Evolutionary conservation across 2,329 filamentous ascomycete species (phyloP), one percentile per base, ranked within the genome.

Genomic region (Alternaria ventricosa): DNA sequence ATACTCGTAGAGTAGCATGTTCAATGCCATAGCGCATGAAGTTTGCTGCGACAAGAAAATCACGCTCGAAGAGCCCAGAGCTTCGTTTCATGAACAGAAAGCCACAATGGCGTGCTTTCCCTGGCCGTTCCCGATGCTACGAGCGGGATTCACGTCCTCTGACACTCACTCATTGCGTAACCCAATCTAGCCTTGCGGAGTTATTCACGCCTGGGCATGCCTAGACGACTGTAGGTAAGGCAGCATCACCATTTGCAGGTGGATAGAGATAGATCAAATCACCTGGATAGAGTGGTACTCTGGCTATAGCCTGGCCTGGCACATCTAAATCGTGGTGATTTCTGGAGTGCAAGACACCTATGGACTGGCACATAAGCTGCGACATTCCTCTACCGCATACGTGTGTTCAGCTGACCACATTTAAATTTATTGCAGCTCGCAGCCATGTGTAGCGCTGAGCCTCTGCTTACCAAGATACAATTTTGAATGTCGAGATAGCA

Each of bases 381-480:
- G n/a, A 41, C 36, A 18, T 3, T 11, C n/a, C 0, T 2, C n/a
- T 10, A 15, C 9, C n/a, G 36, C 36, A 41, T 6, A 6, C 10
- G n/a, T 18, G 18, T 5, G 8, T 41, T 18, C 36, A 41, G 36
- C 36, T 41, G 36, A 18, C 36, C n/a, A 11, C 33, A 41, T n/a
- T 5, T 18, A 61, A 20, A 28, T 67, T 65, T 45, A 62, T 71
- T 5, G 67, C 71, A 58, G 65, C 69, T 25, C 64, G 69, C 50
- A 68, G 68, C 15, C 57, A 3, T 69, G 11, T 73, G 71, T 57
- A 68, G 70, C 27, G 71, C 71, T 55, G 71, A 73, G 43, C 69
- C 73, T 47, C 65, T 68, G 41, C 69, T 69, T 1, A 74, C 69
- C 12, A 70, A 74, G 15, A 71, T 72, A 33, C 63, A 62, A 22